A percentile compares a stretch with the other conserved stretches of the same genome.
These are phyloP conservation scores for Lachancea sp. DNA, from an alignment of 805 yeast genomes.

Conservation along the genomic window DNA sequence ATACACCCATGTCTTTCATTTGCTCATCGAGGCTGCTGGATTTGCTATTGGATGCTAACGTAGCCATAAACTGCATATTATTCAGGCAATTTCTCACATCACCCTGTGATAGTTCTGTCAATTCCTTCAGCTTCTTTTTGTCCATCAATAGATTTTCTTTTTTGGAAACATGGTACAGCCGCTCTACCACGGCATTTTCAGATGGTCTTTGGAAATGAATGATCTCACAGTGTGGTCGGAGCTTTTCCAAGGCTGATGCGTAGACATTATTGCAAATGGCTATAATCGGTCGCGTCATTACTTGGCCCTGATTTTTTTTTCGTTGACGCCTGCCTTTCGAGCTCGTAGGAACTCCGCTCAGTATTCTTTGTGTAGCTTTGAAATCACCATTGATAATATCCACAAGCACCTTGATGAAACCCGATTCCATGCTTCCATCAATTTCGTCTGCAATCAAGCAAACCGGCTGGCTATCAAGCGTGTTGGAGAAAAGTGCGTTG, in stretches of 20 bases:
- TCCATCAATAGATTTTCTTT: conserved; percentile 47
- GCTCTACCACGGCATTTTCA: conserved; percentile 39
- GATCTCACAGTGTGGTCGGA: conserved; percentile 69
- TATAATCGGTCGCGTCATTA: conserved; percentile 76
- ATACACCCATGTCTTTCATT: conserved; percentile 52
- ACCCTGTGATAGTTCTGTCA: conserved; percentile 66
- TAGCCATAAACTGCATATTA: conserved; percentile 57
- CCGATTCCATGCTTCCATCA: conserved; percentile 69
- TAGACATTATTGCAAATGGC: conserved; percentile 88
- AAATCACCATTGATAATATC: conserved; percentile 56
- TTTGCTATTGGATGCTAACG: not conserved
- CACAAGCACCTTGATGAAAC: conserved; percentile 50
- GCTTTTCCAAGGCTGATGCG: conserved; percentile 63
- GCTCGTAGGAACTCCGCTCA: conserved; percentile 8
- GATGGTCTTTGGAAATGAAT: conserved; percentile 58
- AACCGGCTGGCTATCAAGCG: conserved; percentile 66
- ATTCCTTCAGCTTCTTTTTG: conserved; percentile 49
- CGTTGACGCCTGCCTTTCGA: conserved; percentile 6
- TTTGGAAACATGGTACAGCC: conserved; percentile 46
- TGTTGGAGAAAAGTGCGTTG: conserved; percentile 59
- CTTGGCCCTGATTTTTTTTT: conserved; percentile 18
- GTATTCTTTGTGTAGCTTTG: conserved; percentile 38
- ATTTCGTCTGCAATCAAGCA: conserved; percentile 86
- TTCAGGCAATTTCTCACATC: conserved; percentile 85
- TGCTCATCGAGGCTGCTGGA: conserved; percentile 3